A percentile compares a stretch with the other conserved stretches of the same genome.
phyloP scores from a whole-genome alignment of 2,329 filamentous ascomycete species.

The Neofusicoccum sp. region DNA sequence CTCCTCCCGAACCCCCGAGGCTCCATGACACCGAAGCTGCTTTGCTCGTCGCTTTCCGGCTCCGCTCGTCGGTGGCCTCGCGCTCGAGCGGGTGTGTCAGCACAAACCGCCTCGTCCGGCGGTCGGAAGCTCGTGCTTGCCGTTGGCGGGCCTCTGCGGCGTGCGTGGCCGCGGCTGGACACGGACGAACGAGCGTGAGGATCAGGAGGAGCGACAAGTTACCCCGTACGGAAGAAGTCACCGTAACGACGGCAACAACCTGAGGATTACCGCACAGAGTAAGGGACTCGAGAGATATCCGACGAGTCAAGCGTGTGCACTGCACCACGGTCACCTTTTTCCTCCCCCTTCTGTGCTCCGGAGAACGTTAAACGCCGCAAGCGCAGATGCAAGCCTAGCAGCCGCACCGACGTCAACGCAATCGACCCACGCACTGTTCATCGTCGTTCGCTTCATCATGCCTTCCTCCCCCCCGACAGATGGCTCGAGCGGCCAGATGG shows the following conservation, averaged over 20 bases:
- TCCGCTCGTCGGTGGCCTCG: background rate
- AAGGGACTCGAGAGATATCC: background rate
- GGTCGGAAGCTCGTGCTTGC: slow-evolving; percentile 6
- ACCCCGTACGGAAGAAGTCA: slow-evolving; percentile 1
- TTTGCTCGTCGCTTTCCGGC: too few relatives aligned
- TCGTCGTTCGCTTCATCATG: slow-evolving; percentile 7
- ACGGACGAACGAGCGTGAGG: slow-evolving; percentile 13
- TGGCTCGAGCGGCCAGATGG: slow-evolving; percentile 3
- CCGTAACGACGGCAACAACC: background rate
- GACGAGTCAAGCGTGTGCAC: background rate
- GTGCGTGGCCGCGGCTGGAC: background rate
- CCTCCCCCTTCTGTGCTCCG: background rate
- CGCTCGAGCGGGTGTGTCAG: background rate
- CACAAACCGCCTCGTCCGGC: background rate
- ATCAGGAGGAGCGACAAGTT: background rate
- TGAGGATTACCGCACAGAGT: background rate
- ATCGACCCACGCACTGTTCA: slow-evolving; percentile 8
- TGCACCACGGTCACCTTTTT: slow-evolving; percentile 1
- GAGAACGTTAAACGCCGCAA: slow-evolving; percentile 2
- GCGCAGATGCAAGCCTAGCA: slow-evolving; percentile 6
- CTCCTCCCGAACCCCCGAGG: too few relatives aligned
- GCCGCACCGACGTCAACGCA: slow-evolving; percentile 9
- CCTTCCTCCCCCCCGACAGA: background rate
- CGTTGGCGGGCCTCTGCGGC: background rate
- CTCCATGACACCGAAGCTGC: too few relatives aligned